Conservation (phyloP, 352 stramenopile species). For the Phytopythium helicoides region DNA sequence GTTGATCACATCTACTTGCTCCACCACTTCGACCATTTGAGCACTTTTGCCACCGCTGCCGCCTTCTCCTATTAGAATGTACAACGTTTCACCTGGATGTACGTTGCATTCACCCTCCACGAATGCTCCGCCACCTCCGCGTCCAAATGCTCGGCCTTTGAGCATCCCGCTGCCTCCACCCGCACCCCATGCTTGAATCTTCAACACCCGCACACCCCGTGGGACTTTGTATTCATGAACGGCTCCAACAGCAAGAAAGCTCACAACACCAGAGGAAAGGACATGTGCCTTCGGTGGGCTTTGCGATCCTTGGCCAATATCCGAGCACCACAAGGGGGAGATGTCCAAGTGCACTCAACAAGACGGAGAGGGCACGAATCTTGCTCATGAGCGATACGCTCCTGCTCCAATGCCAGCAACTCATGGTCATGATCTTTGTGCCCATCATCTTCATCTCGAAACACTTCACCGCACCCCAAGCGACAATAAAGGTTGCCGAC, state of each 20-base stretch:
- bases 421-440: slow-evolving; percentile 46
- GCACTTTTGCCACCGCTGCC: slow-evolving; percentile 40
- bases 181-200: slow-evolving; percentile 70
- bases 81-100: slow-evolving; percentile 71
- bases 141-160: slow-evolving; percentile 39
- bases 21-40: slow-evolving; percentile 33
- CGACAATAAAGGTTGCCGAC: slow-evolving; percentile 58
- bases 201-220: slow-evolving; percentile 55
- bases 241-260: slow-evolving; percentile 51
- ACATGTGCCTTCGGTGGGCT: slow-evolving; percentile 58
- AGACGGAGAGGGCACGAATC: slow-evolving; percentile 64
- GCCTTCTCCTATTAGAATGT: slow-evolving; percentile 48
- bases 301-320: slow-evolving; percentile 64
- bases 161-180: slow-evolving; percentile 67
- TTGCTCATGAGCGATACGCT: slow-evolving; percentile 63
- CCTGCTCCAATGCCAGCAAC: slow-evolving; percentile 62
- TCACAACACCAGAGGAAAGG: slow-evolving; percentile 54
- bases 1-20: slow-evolving; percentile 9
- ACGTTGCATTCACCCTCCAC: slow-evolving; percentile 57
- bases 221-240: slow-evolving; percentile 69
- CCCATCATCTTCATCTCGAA: slow-evolving; percentile 7
- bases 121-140: slow-evolving; percentile 67
- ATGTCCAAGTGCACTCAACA: slow-evolving; percentile 63
- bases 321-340: slow-evolving; percentile 42
- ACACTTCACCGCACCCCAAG: slow-evolving; percentile 54